Base-by-base conservation (phyloP, 148 eudicot species). In the Persicaria maculosa region DNA sequence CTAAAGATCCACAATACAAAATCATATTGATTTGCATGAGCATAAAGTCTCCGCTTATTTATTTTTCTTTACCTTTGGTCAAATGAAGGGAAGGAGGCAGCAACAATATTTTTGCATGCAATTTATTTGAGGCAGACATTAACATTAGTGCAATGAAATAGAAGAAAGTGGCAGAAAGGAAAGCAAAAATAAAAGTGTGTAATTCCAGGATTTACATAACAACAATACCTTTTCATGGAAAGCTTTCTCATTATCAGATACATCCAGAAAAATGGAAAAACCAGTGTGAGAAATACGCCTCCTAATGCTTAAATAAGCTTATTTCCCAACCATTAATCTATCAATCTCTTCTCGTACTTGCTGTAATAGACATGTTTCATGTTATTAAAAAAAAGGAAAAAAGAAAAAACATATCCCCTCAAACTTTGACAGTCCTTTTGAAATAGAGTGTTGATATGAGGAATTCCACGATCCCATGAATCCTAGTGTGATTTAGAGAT, bases 391-490 rank as follows among this genome's bases (percentile, higher is more conserved):
- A 7, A n/a, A 14, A 1, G 14, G 47, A 65, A 31, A 31, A 31
- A 31, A 31, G 36, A 1, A 31, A 31, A 31, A 31, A 31, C 1
- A 31, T 31, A 31, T 31, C 36, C 36, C 36, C 36, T 31, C 31
- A 25, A 25, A 25, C 31, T 96, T 81, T 96, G 99, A 50, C 97
- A 88, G 74, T 96, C 99, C 85, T 96, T 96, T 78, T 96, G 99
- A 74, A 96, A 96, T 90, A 96, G 79, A 44, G 99, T 96, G 80
- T 96, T 96, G 71, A 96, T 96, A 74, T 97, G 83, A 81, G 99
- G 99, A 74, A 96, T 96, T 64, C 99, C 99, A 77, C 97, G 92
- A 81, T 96, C 99, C 99, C 97, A 96, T 53, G 99, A 96, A 85
- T 96, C 99, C 88, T 75, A 55, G 47, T 9, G 64, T 19, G 14